phyloP scores from a whole-genome alignment of 2,329 filamentous ascomycete genomes.

The Cyphellophora europaea region DNA sequence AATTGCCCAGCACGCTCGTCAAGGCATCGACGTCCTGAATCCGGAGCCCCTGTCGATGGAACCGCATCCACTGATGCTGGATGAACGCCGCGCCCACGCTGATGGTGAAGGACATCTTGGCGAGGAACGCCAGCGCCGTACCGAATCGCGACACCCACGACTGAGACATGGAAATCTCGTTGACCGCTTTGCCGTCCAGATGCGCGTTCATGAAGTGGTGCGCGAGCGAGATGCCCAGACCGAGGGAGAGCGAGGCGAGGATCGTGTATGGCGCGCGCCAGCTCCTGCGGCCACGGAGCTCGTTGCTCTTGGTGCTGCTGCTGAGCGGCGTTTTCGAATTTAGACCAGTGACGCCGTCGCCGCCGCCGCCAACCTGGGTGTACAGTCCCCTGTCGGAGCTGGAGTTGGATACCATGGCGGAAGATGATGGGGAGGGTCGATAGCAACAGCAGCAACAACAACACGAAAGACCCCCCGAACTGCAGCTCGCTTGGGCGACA shows the following conservation, averaged over 20 bases:
- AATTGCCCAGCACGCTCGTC: slow-evolving; percentile 6
- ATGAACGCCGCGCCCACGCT: slow-evolving; percentile 6
- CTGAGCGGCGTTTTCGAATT: no score
- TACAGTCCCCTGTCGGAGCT: no score
- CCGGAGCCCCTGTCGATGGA: slow-evolving; percentile 6
- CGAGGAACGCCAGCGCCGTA: slow-evolving; percentile 9
- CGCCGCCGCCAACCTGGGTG: no score
- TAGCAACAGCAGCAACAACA: no score
- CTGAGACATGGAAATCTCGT: slow-evolving; percentile 5
- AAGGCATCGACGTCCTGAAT: slow-evolving; percentile 7
- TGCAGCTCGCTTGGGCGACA: no score
- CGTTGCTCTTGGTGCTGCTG: no score
- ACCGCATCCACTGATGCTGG: slow-evolving; percentile 8
- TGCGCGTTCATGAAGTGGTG: slow-evolving; percentile 8
- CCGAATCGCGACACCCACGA: slow-evolving; percentile 8
- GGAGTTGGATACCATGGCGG: no score
- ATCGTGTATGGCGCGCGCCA: slow-evolving; percentile 9
- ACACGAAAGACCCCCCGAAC: no score
- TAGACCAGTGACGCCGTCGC: no score
- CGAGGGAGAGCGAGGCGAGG: slow-evolving; percentile 4
- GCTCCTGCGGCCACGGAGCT: no score
- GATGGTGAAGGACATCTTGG: slow-evolving; percentile 5
- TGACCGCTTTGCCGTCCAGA: slow-evolving; percentile 5
- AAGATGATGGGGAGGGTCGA: no score
- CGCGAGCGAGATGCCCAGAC: slow-evolving; percentile 2